Evolutionary conservation across 2,329 filamentous ascomycete genomes (phyloP).

Genomic region (Penicillium vulpinum): DNA sequence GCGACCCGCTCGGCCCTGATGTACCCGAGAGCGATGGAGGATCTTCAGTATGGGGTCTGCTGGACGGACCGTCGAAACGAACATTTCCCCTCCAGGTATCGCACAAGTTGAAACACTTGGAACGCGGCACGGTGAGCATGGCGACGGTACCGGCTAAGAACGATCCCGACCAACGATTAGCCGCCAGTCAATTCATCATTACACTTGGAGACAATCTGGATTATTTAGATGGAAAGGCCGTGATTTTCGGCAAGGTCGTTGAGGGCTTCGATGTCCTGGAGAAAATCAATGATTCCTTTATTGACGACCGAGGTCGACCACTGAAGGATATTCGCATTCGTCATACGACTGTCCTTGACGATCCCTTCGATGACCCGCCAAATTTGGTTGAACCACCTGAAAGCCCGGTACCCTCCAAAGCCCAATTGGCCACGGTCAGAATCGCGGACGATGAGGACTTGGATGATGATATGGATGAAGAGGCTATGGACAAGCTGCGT

Average conservation of each 20-base stretch:
- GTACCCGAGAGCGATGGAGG: slow-evolving; percentile 87
- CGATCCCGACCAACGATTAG: slow-evolving; percentile 78
- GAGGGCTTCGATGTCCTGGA: slow-evolving; percentile 94
- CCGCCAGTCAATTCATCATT: slow-evolving; percentile 90
- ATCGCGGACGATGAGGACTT: slow-evolving; percentile 87
- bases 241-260: slow-evolving; percentile 91
- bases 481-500: slow-evolving; percentile 73
- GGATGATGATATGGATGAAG: slow-evolving; percentile 76
- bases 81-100: slow-evolving; percentile 83
- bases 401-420: slow-evolving; percentile 78
- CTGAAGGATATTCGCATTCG: slow-evolving; percentile 93
- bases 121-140: slow-evolving; percentile 94
- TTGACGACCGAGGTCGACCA: slow-evolving; percentile 81
- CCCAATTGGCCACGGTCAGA: slow-evolving; percentile 85
- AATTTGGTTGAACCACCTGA: slow-evolving; percentile 74
- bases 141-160: slow-evolving; percentile 77
- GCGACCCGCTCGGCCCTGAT: slow-evolving; percentile 86
- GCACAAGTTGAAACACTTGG: slow-evolving; percentile 81
- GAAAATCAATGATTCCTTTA: slow-evolving; percentile 87
- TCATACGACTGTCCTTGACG: slow-evolving; percentile 88
- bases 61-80: slow-evolving; percentile 69
- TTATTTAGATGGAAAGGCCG: slow-evolving; percentile 88
- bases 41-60: slow-evolving; percentile 84
- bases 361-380: slow-evolving; percentile 81
- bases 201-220: slow-evolving; percentile 88